Evolutionary conservation across 306 rosid species (phyloP).

Genomic region (Spatholobus suberectus): DNA sequence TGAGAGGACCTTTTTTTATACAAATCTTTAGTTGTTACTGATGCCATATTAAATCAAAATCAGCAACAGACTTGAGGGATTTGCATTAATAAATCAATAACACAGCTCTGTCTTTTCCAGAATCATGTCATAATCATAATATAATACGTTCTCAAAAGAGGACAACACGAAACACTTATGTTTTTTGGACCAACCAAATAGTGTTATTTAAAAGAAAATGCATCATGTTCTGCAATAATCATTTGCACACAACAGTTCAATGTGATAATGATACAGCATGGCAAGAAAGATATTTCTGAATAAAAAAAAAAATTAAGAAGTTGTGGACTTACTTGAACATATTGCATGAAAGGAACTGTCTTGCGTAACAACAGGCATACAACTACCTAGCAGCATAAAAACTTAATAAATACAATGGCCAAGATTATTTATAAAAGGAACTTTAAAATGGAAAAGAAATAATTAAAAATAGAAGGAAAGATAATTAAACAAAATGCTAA

Average conservation of each 20-base stretch:
- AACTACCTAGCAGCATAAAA: constrained; percentile 82
- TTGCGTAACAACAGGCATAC: constrained; percentile 92
- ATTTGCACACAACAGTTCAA: background rate
- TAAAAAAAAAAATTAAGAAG: constrained; percentile 12
- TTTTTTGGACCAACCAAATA: background rate
- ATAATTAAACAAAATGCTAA: constrained; percentile 14
- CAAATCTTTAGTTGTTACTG: background rate
- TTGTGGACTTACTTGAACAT: constrained; percentile 80
- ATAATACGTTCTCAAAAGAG: background rate
- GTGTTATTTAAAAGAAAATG: constrained; percentile 33
- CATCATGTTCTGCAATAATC: constrained; percentile 31
- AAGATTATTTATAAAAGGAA: constrained; percentile 21
- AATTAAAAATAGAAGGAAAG: background rate
- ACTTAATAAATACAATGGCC: constrained; percentile 36
- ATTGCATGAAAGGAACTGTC: constrained; percentile 89
- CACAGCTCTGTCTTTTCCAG: background rate
- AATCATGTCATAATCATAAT: background rate
- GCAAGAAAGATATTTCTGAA: background rate
- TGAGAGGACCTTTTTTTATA: too few relatives aligned
- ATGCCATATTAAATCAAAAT: background rate
- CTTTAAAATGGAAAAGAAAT: background rate
- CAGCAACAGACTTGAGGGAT: background rate
- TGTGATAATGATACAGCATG: background rate
- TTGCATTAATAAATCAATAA: background rate
- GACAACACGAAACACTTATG: background rate